Conservation (phyloP, 2,329 filamentous ascomycete species). For the Harringtonia lauricola region DNA sequence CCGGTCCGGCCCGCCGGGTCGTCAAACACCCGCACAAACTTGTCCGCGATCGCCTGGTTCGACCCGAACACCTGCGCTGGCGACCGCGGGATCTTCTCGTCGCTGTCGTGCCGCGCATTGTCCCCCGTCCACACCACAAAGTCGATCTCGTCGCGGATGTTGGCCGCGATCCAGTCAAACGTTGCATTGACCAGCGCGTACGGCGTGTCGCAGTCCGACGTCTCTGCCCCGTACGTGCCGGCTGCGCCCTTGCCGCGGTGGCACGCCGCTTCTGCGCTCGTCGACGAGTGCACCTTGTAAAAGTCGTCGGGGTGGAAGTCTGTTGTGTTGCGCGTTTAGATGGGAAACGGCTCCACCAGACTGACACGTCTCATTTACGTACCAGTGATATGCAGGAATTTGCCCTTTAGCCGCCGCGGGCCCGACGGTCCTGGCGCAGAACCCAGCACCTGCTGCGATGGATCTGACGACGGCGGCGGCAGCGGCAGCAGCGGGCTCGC, state of each 20-base stretch:
- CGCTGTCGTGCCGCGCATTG: slow-evolving; percentile 80
- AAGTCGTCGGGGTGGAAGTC: slow-evolving; percentile 87
- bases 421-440: slow-evolving; percentile 10
- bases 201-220: slow-evolving; percentile 81
- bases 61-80: slow-evolving; percentile 64
- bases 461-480: slow-evolving; percentile 1
- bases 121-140: slow-evolving; percentile 93
- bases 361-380: no score
- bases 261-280: slow-evolving; percentile 58
- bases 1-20: slow-evolving; percentile 41
- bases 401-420: slow-evolving; percentile 49
- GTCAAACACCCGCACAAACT: slow-evolving; percentile 65
- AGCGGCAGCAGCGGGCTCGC: slow-evolving; percentile 13
- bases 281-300: slow-evolving; percentile 71
- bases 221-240: slow-evolving; percentile 75
- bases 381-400: slow-evolving; percentile 87
- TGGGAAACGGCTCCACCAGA: no score
- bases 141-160: slow-evolving; percentile 69
- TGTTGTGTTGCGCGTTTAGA: no score
- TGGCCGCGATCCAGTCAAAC: slow-evolving; percentile 73
- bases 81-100: slow-evolving; percentile 67
- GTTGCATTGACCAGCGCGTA: slow-evolving; percentile 74
- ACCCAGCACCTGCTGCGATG: slow-evolving; percentile 12
- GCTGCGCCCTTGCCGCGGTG: slow-evolving; percentile 69
- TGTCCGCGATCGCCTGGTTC: slow-evolving; percentile 65